These are phyloP conservation scores for Plectranthus barbatus DNA, from an alignment of 257 asterid species.

Conservation along the genomic window DNA sequence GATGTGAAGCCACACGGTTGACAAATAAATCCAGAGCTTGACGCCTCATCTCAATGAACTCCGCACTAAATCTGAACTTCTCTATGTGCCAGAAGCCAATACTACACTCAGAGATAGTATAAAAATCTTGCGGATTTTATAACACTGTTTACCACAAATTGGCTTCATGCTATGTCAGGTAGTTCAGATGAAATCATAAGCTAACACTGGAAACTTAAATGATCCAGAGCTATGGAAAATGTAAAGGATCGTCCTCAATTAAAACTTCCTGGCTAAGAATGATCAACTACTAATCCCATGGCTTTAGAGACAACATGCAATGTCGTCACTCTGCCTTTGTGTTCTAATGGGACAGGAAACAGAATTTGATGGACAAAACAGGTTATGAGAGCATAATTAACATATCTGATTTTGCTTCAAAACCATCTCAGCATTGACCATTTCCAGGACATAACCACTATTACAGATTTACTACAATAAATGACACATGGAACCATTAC, in stretches of 20 bases:
- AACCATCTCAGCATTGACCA: too few species aligned
- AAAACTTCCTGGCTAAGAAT: background rate
- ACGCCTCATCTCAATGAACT: conserved; percentile 95
- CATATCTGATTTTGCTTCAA: background rate
- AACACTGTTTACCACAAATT: conserved; percentile 1
- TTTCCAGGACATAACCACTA: background rate
- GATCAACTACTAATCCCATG: background rate
- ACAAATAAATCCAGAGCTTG: conserved; percentile 83
- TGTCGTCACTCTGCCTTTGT: background rate
- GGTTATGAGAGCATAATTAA: background rate
- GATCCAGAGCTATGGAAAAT: background rate
- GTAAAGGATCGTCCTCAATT: background rate
- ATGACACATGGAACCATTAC: background rate
- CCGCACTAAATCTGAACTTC: conserved; percentile 89
- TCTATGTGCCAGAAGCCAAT: conserved; percentile 39
- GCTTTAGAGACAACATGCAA: background rate
- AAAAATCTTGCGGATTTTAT: background rate
- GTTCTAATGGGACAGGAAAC: background rate
- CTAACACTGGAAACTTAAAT: background rate
- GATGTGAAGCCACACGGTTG: conserved; percentile 86
- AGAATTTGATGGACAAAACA: background rate
- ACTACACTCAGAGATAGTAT: conserved; percentile 7
- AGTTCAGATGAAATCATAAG: background rate
- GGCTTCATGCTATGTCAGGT: conserved; percentile 6
- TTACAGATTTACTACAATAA: background rate